Evolutionary conservation across 2,329 filamentous ascomycete genomes (phyloP), one percentile per base, ranked within the genome.

Genomic region (Sporothrix schenckii): DNA sequence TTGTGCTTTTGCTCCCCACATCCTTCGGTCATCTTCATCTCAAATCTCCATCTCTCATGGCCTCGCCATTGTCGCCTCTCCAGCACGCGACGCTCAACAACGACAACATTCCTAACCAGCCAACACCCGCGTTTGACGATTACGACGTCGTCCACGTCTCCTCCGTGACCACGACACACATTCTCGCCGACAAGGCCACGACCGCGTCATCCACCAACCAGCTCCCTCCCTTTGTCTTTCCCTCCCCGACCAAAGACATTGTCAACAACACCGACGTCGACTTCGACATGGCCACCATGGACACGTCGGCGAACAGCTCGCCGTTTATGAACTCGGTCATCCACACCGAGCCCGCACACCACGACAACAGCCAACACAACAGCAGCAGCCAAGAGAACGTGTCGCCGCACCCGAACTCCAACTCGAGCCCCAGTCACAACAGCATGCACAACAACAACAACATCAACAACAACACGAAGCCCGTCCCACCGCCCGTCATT

Each of bases 341-440:
- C 34, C 21, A n/a, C 49, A 53, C 50, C 14, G 24, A 30, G n/a
- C 70, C 53, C 30, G 34, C 34, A 65, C 58, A 70, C 19, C 14
- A 68, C n/a, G 27, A 54, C 63, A 27, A 70, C 39, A 47, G 34
- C 60, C 39, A 66, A 14, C 60, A 39, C 61, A 65, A 67, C 68
- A 54, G 58, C 52, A 69, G 54, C 72, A 72, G 69, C 72, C 81
- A 85, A 75, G 82, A 86, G 76, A 83, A 86, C 77, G 73, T 80
- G 50, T 68, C 76, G 71, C 81, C 83, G 11, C 30, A 60, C 79
- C 81, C 19, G 21, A 52, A 13, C 16, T 53, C 4, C 49, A 47
- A 14, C 63, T 11, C 47, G 9, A 52, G 47, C 47, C 61, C n/a
- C 39, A 63, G 58, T 21, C 39, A 44, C 56, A 61, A 2, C 39